phyloP scores from a whole-genome alignment of 2,329 filamentous ascomycete genomes.

The Sporothrix pseudoabietina region DNA sequence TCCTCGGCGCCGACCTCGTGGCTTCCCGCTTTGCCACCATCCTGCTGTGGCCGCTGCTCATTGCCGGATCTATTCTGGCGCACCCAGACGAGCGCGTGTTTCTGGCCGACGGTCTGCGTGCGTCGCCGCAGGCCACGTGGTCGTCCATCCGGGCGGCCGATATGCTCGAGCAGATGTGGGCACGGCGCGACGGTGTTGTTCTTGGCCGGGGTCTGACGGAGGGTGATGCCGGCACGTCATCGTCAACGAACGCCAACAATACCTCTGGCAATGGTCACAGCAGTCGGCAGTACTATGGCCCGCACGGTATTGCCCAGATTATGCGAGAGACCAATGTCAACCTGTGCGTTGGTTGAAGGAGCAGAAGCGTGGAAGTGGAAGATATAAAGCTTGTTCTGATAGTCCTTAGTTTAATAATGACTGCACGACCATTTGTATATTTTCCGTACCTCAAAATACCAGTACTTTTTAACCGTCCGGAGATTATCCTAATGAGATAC shows the following conservation, averaged over 20 bases:
- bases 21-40: slow-evolving; percentile 33
- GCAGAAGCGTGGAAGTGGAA: background rate
- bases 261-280: background rate
- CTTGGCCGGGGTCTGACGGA: background rate
- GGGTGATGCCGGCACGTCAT: background rate
- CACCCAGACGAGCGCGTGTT: slow-evolving; percentile 29
- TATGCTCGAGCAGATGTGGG: slow-evolving; percentile 33
- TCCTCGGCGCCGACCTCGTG: slow-evolving; percentile 30
- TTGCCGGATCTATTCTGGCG: slow-evolving; percentile 32
- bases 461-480: background rate
- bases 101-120: slow-evolving; percentile 31
- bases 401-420: background rate
- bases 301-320: slow-evolving; percentile 29
- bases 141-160: slow-evolving; percentile 31
- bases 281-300: slow-evolving; percentile 28
- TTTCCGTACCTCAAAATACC: background rate
- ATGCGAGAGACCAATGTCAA: slow-evolving; percentile 28
- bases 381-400: background rate
- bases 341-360: slow-evolving; percentile 22
- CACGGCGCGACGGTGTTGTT: slow-evolving; percentile 17
- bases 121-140: slow-evolving; percentile 30
- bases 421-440: background rate
- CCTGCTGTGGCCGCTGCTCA: slow-evolving; percentile 34
- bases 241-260: too few species aligned
- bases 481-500: background rate